Percentiles rank a stretch among this genome's conserved stretches.
Conservation (phyloP, 1,284 basidiomycete genomes). For the Apiotrichum gracile region DNA sequence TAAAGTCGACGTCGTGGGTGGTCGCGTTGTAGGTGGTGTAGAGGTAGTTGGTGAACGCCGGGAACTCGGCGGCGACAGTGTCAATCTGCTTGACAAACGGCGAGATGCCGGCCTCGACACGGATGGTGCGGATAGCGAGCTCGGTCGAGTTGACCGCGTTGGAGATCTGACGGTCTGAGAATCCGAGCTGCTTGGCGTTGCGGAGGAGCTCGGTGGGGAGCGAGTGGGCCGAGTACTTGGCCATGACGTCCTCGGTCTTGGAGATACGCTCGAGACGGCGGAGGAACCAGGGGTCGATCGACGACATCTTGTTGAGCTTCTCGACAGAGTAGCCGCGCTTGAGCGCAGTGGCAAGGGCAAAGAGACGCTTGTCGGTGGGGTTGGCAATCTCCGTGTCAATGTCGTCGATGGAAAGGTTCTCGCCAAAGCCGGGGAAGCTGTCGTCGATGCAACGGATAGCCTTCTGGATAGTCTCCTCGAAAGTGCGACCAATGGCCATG, state of each 20-base stretch:
- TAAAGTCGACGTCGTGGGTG: slow-evolving; percentile 83
- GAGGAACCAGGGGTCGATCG: slow-evolving; percentile 98
- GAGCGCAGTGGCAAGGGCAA: slow-evolving; percentile 93
- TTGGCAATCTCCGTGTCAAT: slow-evolving; percentile 67
- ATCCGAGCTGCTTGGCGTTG: slow-evolving; percentile 89
- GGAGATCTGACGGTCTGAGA: slow-evolving; percentile 89
- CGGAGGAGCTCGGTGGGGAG: slow-evolving; percentile 64
- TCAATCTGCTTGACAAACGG: slow-evolving; percentile 99
- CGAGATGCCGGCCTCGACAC: slow-evolving; percentile 73
- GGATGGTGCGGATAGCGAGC: slow-evolving; percentile 55
- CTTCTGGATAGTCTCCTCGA: slow-evolving; percentile 98
- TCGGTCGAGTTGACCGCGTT: slow-evolving; percentile 66
- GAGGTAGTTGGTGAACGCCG: slow-evolving; percentile 96
- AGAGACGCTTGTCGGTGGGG: slow-evolving; percentile 77
- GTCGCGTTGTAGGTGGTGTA: slow-evolving; percentile 96
- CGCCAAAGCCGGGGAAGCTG: slow-evolving; percentile 84
- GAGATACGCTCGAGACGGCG: slow-evolving; percentile 77
- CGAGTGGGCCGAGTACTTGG: slow-evolving; percentile 60
- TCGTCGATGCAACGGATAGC: slow-evolving; percentile 96
- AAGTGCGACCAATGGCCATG: slow-evolving; percentile 96
- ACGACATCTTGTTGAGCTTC: slow-evolving; percentile 93
- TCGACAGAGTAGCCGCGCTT: slow-evolving; percentile 91
- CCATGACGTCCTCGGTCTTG: slow-evolving; percentile 68
- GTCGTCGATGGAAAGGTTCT: slow-evolving; percentile 62
- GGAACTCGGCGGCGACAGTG: slow-evolving; percentile 97